These are phyloP conservation scores for Aspergillus sp. DNA, from an alignment of 2,329 filamentous ascomycete species.

Conservation along the genomic window DNA sequence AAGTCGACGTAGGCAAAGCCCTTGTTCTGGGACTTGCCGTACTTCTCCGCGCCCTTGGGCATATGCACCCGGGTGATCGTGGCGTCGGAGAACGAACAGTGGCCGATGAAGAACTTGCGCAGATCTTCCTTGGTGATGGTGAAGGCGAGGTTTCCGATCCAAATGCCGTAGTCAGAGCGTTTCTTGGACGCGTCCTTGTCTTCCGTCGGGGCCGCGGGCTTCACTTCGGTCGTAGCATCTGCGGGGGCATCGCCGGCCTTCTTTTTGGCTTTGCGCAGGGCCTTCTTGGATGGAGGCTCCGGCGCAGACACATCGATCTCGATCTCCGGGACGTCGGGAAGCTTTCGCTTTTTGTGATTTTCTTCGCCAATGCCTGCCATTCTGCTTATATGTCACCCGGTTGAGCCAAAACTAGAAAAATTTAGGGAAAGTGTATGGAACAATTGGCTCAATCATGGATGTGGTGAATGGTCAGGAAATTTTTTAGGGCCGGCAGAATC, in stretches of 20 bases:
- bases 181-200: constrained; percentile 29
- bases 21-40: constrained; percentile 67
- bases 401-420: neutral
- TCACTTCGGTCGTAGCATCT: constrained; percentile 31
- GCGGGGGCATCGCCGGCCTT: constrained; percentile 21
- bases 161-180: constrained; percentile 81
- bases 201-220: constrained; percentile 35
- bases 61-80: constrained; percentile 84
- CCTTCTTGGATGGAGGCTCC: constrained; percentile 93
- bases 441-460: neutral
- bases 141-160: constrained; percentile 96
- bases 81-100: constrained; percentile 63
- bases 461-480: neutral
- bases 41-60: constrained; percentile 59
- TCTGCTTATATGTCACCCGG: constrained; percentile 1
- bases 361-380: constrained; percentile 30
- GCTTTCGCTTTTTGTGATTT: constrained; percentile 68
- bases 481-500: constrained; percentile 32
- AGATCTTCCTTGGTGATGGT: constrained; percentile 71
- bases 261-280: constrained; percentile 86
- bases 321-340: constrained; percentile 60
- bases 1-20: constrained; percentile 98
- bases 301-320: constrained; percentile 88
- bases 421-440: neutral
- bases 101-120: constrained; percentile 74